Percentiles rank a stretch among this genome's conserved stretches.
phyloP scores from a whole-genome alignment of 2,329 filamentous ascomycete genomes.

The Drechslera avenae region DNA sequence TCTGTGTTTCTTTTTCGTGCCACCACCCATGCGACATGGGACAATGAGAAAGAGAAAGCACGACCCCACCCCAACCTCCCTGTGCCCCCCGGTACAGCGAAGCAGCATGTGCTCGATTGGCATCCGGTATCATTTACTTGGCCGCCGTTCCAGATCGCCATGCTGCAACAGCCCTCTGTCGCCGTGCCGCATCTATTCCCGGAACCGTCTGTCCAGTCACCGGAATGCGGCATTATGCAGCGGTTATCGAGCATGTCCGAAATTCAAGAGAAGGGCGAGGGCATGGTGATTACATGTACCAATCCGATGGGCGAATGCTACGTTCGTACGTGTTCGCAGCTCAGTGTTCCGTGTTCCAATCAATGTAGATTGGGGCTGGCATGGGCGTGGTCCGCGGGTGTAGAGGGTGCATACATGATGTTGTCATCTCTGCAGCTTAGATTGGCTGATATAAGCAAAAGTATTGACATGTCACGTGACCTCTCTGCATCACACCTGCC shows the following conservation, averaged over 20 bases:
- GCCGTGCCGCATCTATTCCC: conserved; percentile 14
- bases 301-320: conserved; percentile 31
- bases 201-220: conserved; percentile 34
- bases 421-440: conserved; percentile 9
- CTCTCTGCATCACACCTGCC: neutral
- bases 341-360: conserved; percentile 24
- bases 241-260: conserved; percentile 40
- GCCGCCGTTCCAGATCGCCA: conserved; percentile 14
- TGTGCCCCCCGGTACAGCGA: conserved; percentile 18
- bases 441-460: conserved; percentile 2
- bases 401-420: neutral
- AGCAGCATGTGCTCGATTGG: conserved; percentile 13
- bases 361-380: conserved; percentile 15
- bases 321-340: conserved; percentile 38
- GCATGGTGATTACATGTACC: neutral
- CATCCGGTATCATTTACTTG: conserved; percentile 9
- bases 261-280: neutral
- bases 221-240: conserved; percentile 26
- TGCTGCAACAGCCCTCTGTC: conserved; percentile 8
- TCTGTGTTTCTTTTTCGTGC: conserved; percentile 17
- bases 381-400: too few relatives aligned
- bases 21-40: conserved; percentile 32
- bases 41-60: conserved; percentile 21
- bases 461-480: neutral
- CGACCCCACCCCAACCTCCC: conserved; percentile 17